Conservation (phyloP, 495 filamentous ascomycete species). For the Xylaria cubensis region DNA sequence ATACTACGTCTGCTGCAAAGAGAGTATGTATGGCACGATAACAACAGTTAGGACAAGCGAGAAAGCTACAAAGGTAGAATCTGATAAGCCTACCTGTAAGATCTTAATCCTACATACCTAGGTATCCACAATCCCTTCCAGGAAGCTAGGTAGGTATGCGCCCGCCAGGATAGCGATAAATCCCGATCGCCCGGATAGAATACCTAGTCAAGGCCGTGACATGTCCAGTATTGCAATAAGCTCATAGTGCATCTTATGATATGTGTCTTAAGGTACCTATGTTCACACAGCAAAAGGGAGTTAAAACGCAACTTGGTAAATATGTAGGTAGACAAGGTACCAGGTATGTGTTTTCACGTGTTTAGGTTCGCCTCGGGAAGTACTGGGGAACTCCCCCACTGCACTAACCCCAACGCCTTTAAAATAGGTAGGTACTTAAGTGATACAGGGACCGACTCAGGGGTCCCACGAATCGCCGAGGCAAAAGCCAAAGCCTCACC, state of each 20-base stretch:
- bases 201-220: background rate
- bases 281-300: background rate
- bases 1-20: background rate
- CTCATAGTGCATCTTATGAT: background rate
- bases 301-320: background rate
- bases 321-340: too few relatives aligned
- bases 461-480: slow-evolving; percentile 11
- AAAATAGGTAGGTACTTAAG: background rate
- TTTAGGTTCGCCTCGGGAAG: background rate
- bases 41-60: too few relatives aligned
- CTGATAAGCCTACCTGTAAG: background rate
- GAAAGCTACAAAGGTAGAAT: too few relatives aligned
- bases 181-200: background rate
- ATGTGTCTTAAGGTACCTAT: background rate
- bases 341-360: background rate
- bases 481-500: slow-evolving; percentile 21
- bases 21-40: background rate
- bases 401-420: background rate
- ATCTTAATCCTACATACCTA: background rate
- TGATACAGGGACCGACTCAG: background rate
- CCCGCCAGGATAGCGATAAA: background rate
- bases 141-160: too few relatives aligned
- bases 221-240: background rate
- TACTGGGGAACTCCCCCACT: background rate
- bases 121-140: background rate